Percentiles rank a stretch among this genome's conserved stretches.
phyloP scores from a whole-genome alignment of 768 basidiomycete genomes.

The Agrocybe chaxingu region DNA sequence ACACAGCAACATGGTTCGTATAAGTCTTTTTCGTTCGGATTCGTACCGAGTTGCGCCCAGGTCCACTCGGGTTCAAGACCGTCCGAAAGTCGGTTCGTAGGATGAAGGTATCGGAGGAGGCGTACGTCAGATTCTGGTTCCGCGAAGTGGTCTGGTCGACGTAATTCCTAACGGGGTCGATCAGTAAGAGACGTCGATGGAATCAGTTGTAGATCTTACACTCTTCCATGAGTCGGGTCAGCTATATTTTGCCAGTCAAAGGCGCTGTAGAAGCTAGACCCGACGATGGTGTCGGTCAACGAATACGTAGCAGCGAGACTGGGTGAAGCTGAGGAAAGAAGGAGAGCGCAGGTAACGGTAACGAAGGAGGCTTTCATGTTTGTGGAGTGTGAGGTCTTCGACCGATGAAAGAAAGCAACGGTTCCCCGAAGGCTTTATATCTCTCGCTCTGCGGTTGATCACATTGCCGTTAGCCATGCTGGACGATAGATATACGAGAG shows the following conservation, averaged over 20 bases:
- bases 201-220: constrained; percentile 35
- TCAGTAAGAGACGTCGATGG: not conserved
- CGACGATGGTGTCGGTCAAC: constrained; percentile 37
- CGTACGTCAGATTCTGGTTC: constrained; percentile 50
- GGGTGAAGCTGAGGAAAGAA: no score
- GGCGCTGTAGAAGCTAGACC: constrained; percentile 41
- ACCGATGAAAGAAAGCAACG: no score
- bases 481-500: no score
- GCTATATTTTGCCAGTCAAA: constrained; percentile 47
- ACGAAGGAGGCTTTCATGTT: no score
- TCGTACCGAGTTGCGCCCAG: constrained; percentile 55
- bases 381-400: no score
- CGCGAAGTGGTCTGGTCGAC: constrained; percentile 36
- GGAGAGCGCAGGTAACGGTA: no score
- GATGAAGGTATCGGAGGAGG: constrained; percentile 45
- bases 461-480: no score
- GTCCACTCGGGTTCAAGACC: constrained; percentile 38
- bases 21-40: constrained; percentile 49
- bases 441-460: no score
- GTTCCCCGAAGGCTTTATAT: no score
- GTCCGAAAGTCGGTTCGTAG: constrained; percentile 50
- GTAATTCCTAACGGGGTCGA: constrained; percentile 30
- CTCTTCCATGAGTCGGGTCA: constrained; percentile 63
- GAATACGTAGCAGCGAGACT: constrained; percentile 24
- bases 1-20: constrained; percentile 53